Conservation (phyloP, 441 rosid genomes). For the Bocquillonia castaneifolia region DNA sequence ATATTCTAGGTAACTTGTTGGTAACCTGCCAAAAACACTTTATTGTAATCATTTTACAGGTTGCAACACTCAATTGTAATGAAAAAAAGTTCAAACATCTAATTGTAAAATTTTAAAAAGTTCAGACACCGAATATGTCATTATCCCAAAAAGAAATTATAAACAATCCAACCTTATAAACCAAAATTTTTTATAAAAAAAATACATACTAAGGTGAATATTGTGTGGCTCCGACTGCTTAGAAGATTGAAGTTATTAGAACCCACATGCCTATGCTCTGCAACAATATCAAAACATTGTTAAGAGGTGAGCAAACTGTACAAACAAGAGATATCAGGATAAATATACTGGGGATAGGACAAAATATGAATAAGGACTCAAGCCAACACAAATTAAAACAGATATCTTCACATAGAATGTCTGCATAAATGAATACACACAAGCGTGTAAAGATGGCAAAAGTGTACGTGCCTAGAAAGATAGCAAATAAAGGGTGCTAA, state of each 20-base stretch:
- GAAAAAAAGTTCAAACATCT: no score
- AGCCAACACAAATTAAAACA: background rate
- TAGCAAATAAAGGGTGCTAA: background rate
- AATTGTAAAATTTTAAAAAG: no score
- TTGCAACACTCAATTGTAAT: no score
- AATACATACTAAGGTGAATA: constrained; percentile 51
- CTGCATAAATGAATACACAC: background rate
- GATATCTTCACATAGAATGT: background rate
- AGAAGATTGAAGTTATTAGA: constrained; percentile 65
- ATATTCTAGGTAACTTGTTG: no score
- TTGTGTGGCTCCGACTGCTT: constrained; percentile 75
- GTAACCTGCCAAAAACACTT: no score
- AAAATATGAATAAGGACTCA: background rate
- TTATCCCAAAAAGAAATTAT: background rate
- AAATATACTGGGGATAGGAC: background rate
- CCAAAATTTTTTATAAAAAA: background rate
- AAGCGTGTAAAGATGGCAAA: background rate
- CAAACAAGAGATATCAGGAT: background rate
- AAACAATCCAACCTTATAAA: background rate
- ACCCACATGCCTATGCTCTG: constrained; percentile 77
- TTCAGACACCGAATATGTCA: no score
- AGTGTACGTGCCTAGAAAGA: background rate
- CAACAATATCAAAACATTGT: constrained; percentile 25
- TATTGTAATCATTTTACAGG: no score
- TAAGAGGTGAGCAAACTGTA: constrained; percentile 8